These are phyloP conservation scores for Heimioporus sp. DNA, from an alignment of 768 basidiomycete genomes.

Conservation along the genomic window DNA sequence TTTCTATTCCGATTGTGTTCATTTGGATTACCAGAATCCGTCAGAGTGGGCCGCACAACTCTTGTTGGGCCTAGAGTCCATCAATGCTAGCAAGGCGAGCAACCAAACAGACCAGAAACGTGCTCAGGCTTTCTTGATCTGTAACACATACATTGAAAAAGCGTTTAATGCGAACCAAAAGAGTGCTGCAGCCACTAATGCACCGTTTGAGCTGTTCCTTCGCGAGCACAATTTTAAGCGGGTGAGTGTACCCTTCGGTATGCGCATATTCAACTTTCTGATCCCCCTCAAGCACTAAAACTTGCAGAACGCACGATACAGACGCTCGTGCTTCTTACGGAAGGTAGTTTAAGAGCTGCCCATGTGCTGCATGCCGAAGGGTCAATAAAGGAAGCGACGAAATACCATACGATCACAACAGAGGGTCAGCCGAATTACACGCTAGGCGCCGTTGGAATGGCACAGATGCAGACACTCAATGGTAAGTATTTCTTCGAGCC, in stretches of 20 bases:
- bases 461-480: conserved; percentile 82
- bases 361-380: conserved; percentile 78
- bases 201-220: conserved; percentile 76
- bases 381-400: conserved; percentile 57
- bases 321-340: conserved; percentile 77
- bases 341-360: conserved; percentile 83
- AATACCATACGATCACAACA: conserved; percentile 64
- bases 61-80: conserved; percentile 79
- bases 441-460: conserved; percentile 81
- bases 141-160: conserved; percentile 68
- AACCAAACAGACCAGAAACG: conserved; percentile 63
- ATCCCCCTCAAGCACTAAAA: conserved; percentile 67
- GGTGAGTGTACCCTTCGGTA: conserved; percentile 36
- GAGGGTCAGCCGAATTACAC: conserved; percentile 76
- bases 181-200: conserved; percentile 81
- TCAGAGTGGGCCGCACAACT: conserved; percentile 76
- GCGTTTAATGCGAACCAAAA: conserved; percentile 76
- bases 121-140: conserved; percentile 54
- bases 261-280: neutral
- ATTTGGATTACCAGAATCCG: conserved; percentile 53
- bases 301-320: conserved; percentile 93
- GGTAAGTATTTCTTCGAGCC: conserved; percentile 42
- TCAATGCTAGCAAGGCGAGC: conserved; percentile 82
- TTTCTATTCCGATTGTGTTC: neutral
- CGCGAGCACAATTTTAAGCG: conserved; percentile 63